These are phyloP conservation scores for Penicillium crystallinum DNA, from an alignment of 495 filamentous ascomycete species.

Conservation along the genomic window DNA sequence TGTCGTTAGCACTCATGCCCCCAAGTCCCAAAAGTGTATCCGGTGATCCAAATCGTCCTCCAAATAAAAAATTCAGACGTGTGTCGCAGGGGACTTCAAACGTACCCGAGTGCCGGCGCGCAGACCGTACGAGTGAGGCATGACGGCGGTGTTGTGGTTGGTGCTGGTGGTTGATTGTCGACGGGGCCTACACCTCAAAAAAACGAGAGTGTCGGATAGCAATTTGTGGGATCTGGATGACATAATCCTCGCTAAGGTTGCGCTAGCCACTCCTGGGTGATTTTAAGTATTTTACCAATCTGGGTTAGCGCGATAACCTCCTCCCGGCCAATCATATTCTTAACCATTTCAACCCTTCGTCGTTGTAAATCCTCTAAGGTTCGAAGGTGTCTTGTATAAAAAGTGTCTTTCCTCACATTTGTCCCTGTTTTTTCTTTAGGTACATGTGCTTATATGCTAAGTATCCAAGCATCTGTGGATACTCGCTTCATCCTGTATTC, in stretches of 20 bases:
- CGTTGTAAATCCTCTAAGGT: not conserved
- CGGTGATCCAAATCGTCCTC: not conserved
- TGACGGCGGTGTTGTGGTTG: slow-evolving; percentile 53
- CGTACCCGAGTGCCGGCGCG: slow-evolving; percentile 84
- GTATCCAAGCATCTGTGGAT: no score
- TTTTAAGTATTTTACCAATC: not conserved
- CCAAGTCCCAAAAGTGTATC: slow-evolving; percentile 1
- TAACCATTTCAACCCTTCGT: not conserved
- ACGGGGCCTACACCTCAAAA: slow-evolving; percentile 24
- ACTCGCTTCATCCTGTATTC: no score
- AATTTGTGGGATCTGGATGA: slow-evolving; percentile 2
- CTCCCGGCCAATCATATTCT: not conserved
- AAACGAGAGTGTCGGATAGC: slow-evolving; percentile 10
- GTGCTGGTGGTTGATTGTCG: slow-evolving; percentile 42
- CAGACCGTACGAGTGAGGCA: slow-evolving; percentile 97
- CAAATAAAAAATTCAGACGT: slow-evolving; percentile 1
- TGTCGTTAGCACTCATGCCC: slow-evolving; percentile 28
- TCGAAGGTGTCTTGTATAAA: no score
- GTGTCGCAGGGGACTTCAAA: slow-evolving; percentile 13
- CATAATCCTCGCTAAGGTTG: not conserved
- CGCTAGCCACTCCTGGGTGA: not conserved
- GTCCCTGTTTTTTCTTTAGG: no score
- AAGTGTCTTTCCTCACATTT: no score
- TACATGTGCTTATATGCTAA: no score
- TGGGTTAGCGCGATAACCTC: not conserved